Evolutionary conservation across 352 stramenopile genomes (phyloP), one percentile per base, ranked within the genome.

Genomic region (Globisporangium spiculum): DNA sequence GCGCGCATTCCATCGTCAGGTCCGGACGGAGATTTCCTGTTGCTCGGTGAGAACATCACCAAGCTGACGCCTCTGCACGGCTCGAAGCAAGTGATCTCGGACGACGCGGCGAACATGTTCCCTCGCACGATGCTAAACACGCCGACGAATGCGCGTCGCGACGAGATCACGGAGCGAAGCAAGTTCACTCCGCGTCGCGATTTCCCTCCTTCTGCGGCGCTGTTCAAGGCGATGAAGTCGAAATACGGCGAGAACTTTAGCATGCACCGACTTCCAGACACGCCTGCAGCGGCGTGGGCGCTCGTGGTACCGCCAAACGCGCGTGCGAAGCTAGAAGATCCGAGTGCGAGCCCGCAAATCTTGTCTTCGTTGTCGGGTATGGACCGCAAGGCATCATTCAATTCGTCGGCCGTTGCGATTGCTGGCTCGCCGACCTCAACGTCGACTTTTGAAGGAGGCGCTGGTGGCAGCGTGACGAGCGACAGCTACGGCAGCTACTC

Each of bases 161-260:
- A 92, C 36, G 81, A 91, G 53, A 89, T 93, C 48, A 91, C 86
- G 2, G 87, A 93, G 60, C 89, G 81, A 65, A 91, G 82, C 69
- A 94, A 93, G 62, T 91, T 93, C 60, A 91, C 83, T 9, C 83
- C 86, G 16, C 83, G 83, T 52, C 86, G 86, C 20, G 88, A 94
- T 62, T 96, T 96, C 44, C 88, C 88, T 4, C 88, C 88, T 36
- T 92, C 88, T n/a, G 86, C 84, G 4, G 86, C 85, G 10, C 63
- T 96, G 48, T 94, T 94, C 67, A 93, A 96, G 71, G 88, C 88
- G 3, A 88, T 96, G 81, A 88, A 88, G 56, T 85, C 78, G 9
- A 92, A 91, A 41, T 96, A 94, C 56, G 88, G 88, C 20, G 84
- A 92, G 44, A 88, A 86, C 34, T 91, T 93, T 27, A 83, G 80